phyloP scores from a whole-genome alignment of 768 basidiomycete genomes.

The Boletus sp. region DNA sequence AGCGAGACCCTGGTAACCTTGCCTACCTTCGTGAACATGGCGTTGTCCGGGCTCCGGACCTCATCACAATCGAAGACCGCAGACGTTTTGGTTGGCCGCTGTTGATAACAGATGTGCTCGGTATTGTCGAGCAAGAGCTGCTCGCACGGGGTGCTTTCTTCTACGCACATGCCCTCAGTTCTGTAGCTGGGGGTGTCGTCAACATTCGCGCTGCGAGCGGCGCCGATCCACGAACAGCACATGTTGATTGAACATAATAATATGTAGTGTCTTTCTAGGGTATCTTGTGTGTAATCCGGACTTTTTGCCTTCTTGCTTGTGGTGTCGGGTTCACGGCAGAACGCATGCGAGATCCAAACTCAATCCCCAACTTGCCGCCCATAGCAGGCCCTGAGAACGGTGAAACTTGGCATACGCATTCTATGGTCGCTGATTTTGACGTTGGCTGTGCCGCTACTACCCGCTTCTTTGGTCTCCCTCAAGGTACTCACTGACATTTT shows the following conservation, averaged over 20 bases:
- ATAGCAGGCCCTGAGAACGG: not conserved
- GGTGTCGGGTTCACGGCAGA: not conserved
- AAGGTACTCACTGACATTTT: not conserved
- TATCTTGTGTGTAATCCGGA: not conserved
- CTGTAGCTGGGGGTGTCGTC: slow-evolving; percentile 40
- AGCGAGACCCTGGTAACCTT: slow-evolving; percentile 36
- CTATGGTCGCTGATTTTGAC: not conserved
- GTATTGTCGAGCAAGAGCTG: slow-evolving; percentile 42
- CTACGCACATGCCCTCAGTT: slow-evolving; percentile 42
- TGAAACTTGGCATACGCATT: not conserved
- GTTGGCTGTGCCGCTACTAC: not conserved
- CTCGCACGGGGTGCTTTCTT: slow-evolving; percentile 37
- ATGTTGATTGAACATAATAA: slow-evolving; percentile 30
- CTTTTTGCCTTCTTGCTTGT: not conserved
- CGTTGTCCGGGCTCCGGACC: slow-evolving; percentile 38
- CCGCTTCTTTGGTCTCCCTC: not conserved
- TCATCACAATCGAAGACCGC: slow-evolving; percentile 42
- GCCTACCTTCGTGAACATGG: slow-evolving; percentile 34
- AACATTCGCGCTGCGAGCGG: slow-evolving; percentile 41
- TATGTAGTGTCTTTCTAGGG: not conserved
- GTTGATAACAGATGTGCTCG: slow-evolving; percentile 41
- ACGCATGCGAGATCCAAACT: not conserved
- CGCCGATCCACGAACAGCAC: slow-evolving; percentile 36
- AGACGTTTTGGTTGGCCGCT: slow-evolving; percentile 42
- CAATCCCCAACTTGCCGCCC: no score